These are phyloP conservation scores for Podaxis mareebaensis DNA, from an alignment of 768 basidiomycete species.

Conservation along the genomic window DNA sequence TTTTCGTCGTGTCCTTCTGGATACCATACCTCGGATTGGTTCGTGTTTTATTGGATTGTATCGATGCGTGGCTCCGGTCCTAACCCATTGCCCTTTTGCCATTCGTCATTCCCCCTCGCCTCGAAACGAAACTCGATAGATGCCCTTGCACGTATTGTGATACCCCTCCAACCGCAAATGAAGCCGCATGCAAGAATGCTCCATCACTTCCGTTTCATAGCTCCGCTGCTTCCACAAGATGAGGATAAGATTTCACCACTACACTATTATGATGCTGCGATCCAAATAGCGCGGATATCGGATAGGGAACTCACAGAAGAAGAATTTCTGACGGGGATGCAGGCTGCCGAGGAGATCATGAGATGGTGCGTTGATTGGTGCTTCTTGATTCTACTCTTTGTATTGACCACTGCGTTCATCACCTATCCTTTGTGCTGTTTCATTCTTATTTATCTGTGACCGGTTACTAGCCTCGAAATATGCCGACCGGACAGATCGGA, in stretches of 20 bases:
- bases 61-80: not conserved
- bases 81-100: not conserved
- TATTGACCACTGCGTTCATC: not conserved
- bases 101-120: not conserved
- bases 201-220: conserved; percentile 77
- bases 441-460: not conserved
- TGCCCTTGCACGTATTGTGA: conserved; percentile 65
- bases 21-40: conserved; percentile 74
- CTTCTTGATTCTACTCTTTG: not conserved
- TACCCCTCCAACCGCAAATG: conserved; percentile 68
- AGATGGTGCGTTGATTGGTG: conserved; percentile 46
- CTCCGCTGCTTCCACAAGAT: conserved; percentile 59
- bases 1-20: conserved; percentile 69
- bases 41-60: conserved; percentile 23
- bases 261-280: conserved; percentile 76
- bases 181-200: conserved; percentile 78
- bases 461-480: conserved; percentile 51
- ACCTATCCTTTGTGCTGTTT: too few relatives aligned
- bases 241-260: conserved; percentile 66
- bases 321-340: conserved; percentile 66
- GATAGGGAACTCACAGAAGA: conserved; percentile 60
- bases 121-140: conserved; percentile 43
- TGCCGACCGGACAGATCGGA: conserved; percentile 68
- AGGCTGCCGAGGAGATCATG: conserved; percentile 61
- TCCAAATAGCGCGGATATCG: conserved; percentile 70